Evolutionary conservation across 1,284 basidiomycete species (phyloP), one percentile per base, ranked within the genome.

Genomic region (Sporisorium exsertum): DNA sequence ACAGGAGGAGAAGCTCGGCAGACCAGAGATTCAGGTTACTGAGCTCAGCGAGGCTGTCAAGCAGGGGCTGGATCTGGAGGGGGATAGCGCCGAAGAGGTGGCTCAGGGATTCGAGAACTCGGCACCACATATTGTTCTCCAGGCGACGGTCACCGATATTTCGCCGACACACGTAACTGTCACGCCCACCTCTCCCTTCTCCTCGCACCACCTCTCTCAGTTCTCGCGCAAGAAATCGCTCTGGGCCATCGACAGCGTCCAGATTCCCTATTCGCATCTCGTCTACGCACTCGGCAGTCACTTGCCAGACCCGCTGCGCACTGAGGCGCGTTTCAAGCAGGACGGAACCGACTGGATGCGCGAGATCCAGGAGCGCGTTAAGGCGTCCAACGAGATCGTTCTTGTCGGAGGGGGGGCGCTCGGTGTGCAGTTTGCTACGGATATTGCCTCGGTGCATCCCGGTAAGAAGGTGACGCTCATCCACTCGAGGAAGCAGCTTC

Each of bases 391-490:
- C 42, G 77, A 84, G 42, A 79, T 84, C 40, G 78, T 85, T 5
- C 63, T 85, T 13, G 81, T 85, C 1, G 84, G 84, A 20, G 84
- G 84, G n/a, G 84, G 84, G 33, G 83, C 84, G 46, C 67, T 85
- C 3, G 84, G 84, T 40, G 83, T 85, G 1, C 77, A 85, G 51
- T 76, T 80, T 27, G 84, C 84, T 12, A 73, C 75, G 1, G 84
- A 85, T 59, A 85, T 84, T 55, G 79, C 78, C 9, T 79, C 71
- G 15, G 61, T 81, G 20, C 77, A 80, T 64, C 63, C 66, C 5
- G 62, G 64, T 27, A 84, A 84, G 64, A 62, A 77, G 35, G 74
- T 84, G 8, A 84, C 82, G 15, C 60, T 84, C 35, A 84, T 84
- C 40, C 83, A 84, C 56, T 80, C 78, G 15, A 68, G 83, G 18